phyloP scores from a whole-genome alignment of 2,329 filamentous ascomycete species.

The Apiospora phragmitis region DNA sequence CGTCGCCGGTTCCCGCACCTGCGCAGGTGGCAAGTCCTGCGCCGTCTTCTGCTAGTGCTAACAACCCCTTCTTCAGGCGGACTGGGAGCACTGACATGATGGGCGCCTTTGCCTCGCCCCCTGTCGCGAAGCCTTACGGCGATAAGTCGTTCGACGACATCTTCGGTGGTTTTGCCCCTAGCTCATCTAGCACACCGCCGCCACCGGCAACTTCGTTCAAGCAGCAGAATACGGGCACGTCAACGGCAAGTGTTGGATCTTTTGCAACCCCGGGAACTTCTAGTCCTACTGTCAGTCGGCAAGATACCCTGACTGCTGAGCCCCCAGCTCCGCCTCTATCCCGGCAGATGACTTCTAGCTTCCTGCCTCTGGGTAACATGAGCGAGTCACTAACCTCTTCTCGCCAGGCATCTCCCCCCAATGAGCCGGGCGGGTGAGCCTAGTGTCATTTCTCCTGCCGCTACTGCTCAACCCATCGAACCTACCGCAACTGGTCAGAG shows the following conservation, averaged over 20 bases:
- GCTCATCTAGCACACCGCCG: constrained; percentile 43
- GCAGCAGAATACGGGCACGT: constrained; percentile 59
- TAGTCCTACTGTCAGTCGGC: constrained; percentile 64
- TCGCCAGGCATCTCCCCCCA: constrained; percentile 74
- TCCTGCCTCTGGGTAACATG: constrained; percentile 68
- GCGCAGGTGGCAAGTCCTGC: constrained; percentile 68
- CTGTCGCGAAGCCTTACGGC: constrained; percentile 45
- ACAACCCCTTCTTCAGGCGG: constrained; percentile 92
- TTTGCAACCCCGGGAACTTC: constrained; percentile 57
- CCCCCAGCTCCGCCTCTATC: constrained; percentile 69
- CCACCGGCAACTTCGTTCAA: constrained; percentile 60
- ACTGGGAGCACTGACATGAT: constrained; percentile 63
- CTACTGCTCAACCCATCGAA: constrained; percentile 39
- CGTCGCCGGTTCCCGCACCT: constrained; percentile 46
- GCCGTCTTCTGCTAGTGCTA: constrained; percentile 69
- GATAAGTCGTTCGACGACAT: constrained; percentile 82
- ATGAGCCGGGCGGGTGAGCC: constrained; percentile 58
- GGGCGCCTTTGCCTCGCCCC: constrained; percentile 51
- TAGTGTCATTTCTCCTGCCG: too few species aligned
- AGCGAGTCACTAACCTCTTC: constrained; percentile 74
- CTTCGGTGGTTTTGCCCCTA: constrained; percentile 67
- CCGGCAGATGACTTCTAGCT: constrained; percentile 75
- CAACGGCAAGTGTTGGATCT: constrained; percentile 51
- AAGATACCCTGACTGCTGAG: constrained; percentile 57
- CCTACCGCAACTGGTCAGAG: constrained; percentile 38